Base-by-base conservation (phyloP, 192 early-diverging fungal genomes). In the Entrophospora sp. region DNA sequence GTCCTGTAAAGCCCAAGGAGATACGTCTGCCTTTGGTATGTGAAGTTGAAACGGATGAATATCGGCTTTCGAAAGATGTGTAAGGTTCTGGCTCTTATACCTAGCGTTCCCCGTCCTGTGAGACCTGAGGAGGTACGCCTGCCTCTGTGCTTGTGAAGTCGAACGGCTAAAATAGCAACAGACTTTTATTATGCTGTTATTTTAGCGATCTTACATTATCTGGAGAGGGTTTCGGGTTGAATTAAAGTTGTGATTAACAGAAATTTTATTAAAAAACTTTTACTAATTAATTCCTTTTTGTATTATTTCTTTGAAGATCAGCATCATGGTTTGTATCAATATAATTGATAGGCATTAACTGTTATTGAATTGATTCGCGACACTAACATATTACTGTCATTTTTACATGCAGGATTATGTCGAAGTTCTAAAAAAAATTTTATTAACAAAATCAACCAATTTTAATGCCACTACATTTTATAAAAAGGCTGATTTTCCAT, bases 341-440 rank as follows among this genome's bases (percentile, higher is more conserved):
- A 56, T 18, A 56, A 28, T 56, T 56, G 35, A 35, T 56, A n/a
- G 20, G 32, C 18, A 56, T 22, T 18, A 27, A 16, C 27, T 31
- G 53, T 20, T 38, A 59, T 59, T 59, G 35, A 43, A 27, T 63
- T 63, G 43, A 20, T 59, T 38, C 56, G 32, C 32, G 27, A 63
- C 27, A 63, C 34, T 63, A 63, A 63, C 35, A 51, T 64, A 64
- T 49, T 43, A 59, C 57, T 51, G 34, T 8, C 35, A 63, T 63
- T 43, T 63, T 63, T 43, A 37, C 36, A 20, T 34, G 22, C 45
- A 63, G 61, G 61, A 28, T 63, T 63, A 63, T 32, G 44, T 63
- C 22, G 61, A 63, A 63, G n/a, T 34, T 18, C 35, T 63, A 34
- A 63, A 63, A 63, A 44, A 63, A 63, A 63, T 63, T 63, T 37